Conservation (phyloP, 345 rosid genomes). For the Salix suchowensis region DNA sequence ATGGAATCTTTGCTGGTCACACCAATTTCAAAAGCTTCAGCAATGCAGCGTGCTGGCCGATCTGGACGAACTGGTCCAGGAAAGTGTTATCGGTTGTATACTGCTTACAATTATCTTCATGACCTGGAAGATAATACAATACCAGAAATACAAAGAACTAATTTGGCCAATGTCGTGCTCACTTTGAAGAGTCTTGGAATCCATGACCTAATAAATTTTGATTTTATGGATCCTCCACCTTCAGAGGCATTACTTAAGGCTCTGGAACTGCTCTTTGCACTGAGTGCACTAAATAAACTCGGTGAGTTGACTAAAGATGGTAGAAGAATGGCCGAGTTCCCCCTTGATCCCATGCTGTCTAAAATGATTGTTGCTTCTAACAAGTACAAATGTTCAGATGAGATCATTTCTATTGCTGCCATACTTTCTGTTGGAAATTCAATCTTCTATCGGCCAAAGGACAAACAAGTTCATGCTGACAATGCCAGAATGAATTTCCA, state of each 20-base stretch:
- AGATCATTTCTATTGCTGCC: constrained; percentile 76
- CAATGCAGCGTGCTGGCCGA: constrained; percentile 90
- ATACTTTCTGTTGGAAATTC: constrained; percentile 39
- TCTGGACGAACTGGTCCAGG: constrained; percentile 99
- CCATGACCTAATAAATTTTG: constrained; percentile 82
- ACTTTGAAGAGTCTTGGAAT: constrained; percentile 95
- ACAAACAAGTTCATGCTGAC: constrained; percentile 96
- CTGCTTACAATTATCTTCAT: constrained; percentile 67
- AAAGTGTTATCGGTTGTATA: constrained; percentile 81
- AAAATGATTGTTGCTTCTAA: constrained; percentile 93
- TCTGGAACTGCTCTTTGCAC: constrained; percentile 73
- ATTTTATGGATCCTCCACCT: constrained; percentile 98
- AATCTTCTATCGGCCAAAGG: constrained; percentile 93
- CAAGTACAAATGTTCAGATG: constrained; percentile 84
- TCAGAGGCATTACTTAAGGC: constrained; percentile 94
- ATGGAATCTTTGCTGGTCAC: constrained; percentile 90
- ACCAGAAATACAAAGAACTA: constrained; percentile 93
- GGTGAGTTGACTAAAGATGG: constrained; percentile 96
- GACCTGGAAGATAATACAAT: constrained; percentile 89
- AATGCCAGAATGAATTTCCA: constrained; percentile 93
- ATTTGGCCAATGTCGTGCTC: constrained; percentile 78
- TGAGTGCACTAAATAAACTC: constrained; percentile 81
- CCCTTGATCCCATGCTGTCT: constrained; percentile 89
- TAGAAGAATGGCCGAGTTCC: constrained; percentile 93
- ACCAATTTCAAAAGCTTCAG: constrained; percentile 95